Evolutionary conservation across 2,329 filamentous ascomycete genomes (phyloP).

Genomic region (Aspergillus oerlinghausenensis): DNA sequence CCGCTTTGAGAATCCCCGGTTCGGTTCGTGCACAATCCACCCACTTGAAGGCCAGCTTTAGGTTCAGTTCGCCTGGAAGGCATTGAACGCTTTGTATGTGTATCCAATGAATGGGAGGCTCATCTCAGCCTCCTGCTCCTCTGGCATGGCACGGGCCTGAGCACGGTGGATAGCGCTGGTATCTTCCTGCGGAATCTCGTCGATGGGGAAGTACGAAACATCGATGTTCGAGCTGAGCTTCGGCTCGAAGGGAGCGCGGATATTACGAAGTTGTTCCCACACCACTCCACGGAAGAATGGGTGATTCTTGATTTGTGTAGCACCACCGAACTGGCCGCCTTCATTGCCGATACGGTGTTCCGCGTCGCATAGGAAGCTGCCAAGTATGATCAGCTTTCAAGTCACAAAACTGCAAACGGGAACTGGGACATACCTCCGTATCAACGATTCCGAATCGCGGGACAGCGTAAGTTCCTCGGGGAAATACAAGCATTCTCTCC

Average conservation of each 20-base stretch:
- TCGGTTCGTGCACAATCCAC: slow-evolving; percentile 14
- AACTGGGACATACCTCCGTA: slow-evolving; percentile 65
- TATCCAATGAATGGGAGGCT: slow-evolving; percentile 94
- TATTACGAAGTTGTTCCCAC: slow-evolving; percentile 86
- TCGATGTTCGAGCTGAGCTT: slow-evolving; percentile 90
- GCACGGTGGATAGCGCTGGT: slow-evolving; percentile 82
- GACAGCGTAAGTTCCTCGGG: slow-evolving; percentile 90
- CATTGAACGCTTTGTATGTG: slow-evolving; percentile 94
- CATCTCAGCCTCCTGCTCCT: slow-evolving; percentile 85
- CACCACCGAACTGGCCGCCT: slow-evolving; percentile 58
- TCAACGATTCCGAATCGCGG: slow-evolving; percentile 83
- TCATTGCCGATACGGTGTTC: slow-evolving; percentile 83
- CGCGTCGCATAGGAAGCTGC: slow-evolving; percentile 85
- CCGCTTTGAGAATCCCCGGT: slow-evolving; percentile 23
- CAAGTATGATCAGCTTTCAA: background rate
- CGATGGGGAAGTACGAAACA: slow-evolving; percentile 96
- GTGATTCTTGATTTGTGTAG: slow-evolving; percentile 88
- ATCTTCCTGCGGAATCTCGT: slow-evolving; percentile 96
- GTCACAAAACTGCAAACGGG: background rate
- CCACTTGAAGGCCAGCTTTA: slow-evolving; percentile 15
- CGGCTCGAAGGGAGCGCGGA: slow-evolving; percentile 93
- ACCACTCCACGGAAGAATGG: slow-evolving; percentile 96
- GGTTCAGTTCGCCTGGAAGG: slow-evolving; percentile 46
- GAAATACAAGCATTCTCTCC: slow-evolving; percentile 93
- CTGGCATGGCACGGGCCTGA: slow-evolving; percentile 68